Evolutionary conservation across 1,284 basidiomycete species (phyloP).

Genomic region (Athelia psychrophila): DNA sequence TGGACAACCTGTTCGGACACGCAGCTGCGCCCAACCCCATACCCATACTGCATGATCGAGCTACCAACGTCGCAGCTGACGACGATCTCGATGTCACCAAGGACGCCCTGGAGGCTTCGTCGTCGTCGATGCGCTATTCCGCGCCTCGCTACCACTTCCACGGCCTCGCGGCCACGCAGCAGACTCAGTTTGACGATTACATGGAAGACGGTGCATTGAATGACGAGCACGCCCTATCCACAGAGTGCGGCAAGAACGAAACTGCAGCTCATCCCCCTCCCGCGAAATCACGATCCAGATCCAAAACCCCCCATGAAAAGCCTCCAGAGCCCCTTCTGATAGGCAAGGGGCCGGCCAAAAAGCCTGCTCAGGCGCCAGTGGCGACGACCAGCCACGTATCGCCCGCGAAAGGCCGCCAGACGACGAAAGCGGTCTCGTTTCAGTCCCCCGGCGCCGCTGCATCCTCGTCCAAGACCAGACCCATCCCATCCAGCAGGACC

Average conservation of each 20-base stretch:
- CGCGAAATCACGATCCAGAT: not conserved
- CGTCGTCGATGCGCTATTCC: conserved; percentile 26
- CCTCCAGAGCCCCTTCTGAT: not conserved
- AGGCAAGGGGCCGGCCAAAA: conserved; percentile 18
- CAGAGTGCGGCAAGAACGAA: conserved; percentile 16
- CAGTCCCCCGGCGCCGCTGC: conserved; percentile 18
- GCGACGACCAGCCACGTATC: conserved; percentile 3
- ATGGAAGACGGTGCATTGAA: conserved; percentile 38
- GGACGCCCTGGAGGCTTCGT: conserved; percentile 31
- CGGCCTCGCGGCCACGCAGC: conserved; percentile 50
- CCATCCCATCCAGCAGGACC: not conserved
- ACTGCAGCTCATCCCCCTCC: conserved; percentile 4
- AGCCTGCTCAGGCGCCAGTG: not conserved
- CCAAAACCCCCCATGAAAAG: not conserved
- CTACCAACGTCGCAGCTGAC: not conserved
- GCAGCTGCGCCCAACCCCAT: conserved; percentile 1
- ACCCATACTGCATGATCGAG: not conserved
- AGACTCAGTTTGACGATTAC: conserved; percentile 38
- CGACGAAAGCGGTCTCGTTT: conserved; percentile 27
- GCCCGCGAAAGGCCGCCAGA: conserved; percentile 17
- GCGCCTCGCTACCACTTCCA: conserved; percentile 51
- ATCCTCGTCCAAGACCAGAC: not conserved
- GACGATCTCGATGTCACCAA: conserved; percentile 9
- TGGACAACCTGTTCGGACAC: conserved; percentile 31
- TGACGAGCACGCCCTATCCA: conserved; percentile 44